phyloP scores from a whole-genome alignment of 176 grass and related monocot genomes.

The Oryza glaberrima region DNA sequence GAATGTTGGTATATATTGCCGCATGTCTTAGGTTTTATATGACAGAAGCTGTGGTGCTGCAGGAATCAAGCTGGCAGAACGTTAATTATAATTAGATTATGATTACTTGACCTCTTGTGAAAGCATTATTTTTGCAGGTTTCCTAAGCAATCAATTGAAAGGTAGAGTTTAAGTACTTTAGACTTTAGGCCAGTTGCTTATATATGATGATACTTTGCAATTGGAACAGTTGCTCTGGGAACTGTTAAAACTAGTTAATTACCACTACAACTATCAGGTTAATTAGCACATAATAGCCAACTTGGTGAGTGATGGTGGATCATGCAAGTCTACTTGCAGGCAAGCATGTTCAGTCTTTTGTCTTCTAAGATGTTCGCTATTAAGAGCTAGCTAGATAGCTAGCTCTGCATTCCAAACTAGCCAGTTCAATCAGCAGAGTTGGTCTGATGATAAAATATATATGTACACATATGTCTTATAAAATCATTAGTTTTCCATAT shows the following conservation, averaged over 20 bases:
- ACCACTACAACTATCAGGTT: neutral
- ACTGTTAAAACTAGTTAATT: neutral
- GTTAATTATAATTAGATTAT: conserved; percentile 52
- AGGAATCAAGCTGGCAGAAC: conserved; percentile 58
- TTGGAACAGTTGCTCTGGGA: conserved; percentile 26
- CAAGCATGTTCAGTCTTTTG: neutral
- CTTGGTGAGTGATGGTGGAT: conserved; percentile 13
- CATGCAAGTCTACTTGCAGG: conserved; percentile 33
- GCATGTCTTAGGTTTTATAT: conserved; percentile 41
- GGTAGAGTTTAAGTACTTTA: neutral
- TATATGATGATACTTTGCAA: conserved; percentile 35
- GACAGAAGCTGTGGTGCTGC: conserved; percentile 37
- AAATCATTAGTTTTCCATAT: neutral
- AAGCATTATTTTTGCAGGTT: conserved; percentile 28
- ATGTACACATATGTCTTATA: neutral
- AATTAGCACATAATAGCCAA: neutral
- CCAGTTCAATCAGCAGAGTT: neutral
- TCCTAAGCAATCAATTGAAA: conserved; percentile 27
- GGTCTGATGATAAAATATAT: neutral
- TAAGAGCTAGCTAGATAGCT: neutral
- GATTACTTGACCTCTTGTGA: conserved; percentile 42
- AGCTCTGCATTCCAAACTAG: neutral
- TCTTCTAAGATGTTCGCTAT: conserved; percentile 7
- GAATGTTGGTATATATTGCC: conserved; percentile 43
- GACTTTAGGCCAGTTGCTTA: neutral